Conservation (phyloP, 2,329 filamentous ascomycete genomes). For the Claviceps lovelessii region DNA sequence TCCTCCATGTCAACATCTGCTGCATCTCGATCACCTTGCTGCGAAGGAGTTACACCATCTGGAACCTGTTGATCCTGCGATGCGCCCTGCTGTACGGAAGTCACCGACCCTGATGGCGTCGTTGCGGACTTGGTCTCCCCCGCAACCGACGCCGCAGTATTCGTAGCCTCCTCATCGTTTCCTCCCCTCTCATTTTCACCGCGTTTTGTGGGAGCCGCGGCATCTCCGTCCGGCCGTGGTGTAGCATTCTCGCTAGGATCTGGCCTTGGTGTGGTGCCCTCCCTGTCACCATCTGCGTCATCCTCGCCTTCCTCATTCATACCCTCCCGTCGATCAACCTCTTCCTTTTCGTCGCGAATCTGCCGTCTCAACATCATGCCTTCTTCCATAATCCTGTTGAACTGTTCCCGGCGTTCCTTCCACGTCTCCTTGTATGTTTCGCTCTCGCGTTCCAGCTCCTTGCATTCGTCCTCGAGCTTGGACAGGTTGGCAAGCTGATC, state of each 20-base stretch:
- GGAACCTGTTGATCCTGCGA: constrained; percentile 6
- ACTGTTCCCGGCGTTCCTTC: constrained; percentile 73
- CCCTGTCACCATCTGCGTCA: constrained; percentile 31
- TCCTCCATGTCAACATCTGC: constrained; percentile 50
- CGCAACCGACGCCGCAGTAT: constrained; percentile 10
- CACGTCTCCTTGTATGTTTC: constrained; percentile 69
- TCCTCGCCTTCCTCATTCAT: constrained; percentile 58
- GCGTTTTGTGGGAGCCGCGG: constrained; percentile 10
- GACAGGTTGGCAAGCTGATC: constrained; percentile 65
- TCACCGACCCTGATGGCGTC: neutral
- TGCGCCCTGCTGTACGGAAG: constrained; percentile 1
- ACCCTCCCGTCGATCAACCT: constrained; percentile 75
- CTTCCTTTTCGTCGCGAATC: constrained; percentile 90
- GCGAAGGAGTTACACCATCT: constrained; percentile 8
- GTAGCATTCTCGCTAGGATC: constrained; percentile 38
- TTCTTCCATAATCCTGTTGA: constrained; percentile 78
- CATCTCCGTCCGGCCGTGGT: constrained; percentile 31
- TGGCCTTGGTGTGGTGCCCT: constrained; percentile 35
- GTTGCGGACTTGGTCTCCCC: constrained; percentile 6
- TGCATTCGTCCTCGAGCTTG: constrained; percentile 79
- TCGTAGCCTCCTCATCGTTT: constrained; percentile 4
- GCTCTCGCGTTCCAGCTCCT: constrained; percentile 73
- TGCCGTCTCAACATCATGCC: constrained; percentile 71
- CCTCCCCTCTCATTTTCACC: constrained; percentile 16
- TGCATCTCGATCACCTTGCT: constrained; percentile 14